These are phyloP conservation scores for Tolypocladium nubicola DNA, from an alignment of 2,329 filamentous ascomycete species.

Conservation along the genomic window DNA sequence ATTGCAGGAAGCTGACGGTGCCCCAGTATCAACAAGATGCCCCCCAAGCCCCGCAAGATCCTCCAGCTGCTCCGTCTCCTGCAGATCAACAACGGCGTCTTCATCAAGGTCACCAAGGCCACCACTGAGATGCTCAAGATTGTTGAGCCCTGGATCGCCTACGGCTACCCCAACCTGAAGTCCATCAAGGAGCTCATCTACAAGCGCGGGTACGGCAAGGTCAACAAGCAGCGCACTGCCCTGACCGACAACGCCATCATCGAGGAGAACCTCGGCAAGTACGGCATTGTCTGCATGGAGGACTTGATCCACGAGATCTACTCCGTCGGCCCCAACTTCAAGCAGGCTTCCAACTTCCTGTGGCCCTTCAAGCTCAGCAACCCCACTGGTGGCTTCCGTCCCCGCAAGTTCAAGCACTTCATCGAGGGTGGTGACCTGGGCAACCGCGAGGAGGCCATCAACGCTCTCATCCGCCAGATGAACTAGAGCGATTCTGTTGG, in stretches of 20 bases:
- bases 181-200: constrained; percentile 98
- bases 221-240: constrained; percentile 94
- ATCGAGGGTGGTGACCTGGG: constrained; percentile 97
- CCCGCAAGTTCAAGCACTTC: constrained; percentile 98
- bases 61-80: constrained; percentile 98
- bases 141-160: constrained; percentile 97
- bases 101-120: constrained; percentile 95
- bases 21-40: constrained; percentile 98
- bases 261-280: constrained; percentile 93
- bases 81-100: constrained; percentile 99
- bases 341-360: constrained; percentile 98
- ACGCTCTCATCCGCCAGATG: constrained; percentile 93
- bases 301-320: constrained; percentile 99
- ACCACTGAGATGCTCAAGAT: constrained; percentile 96
- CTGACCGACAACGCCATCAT: constrained; percentile 97
- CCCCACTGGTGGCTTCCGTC: constrained; percentile 91
- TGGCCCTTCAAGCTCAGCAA: constrained; percentile 99
- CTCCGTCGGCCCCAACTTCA: constrained; percentile 99
- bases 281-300: constrained; percentile 98
- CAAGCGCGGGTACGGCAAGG: constrained; percentile 99
- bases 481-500: constrained; percentile 51
- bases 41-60: constrained; percentile 99
- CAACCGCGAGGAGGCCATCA: constrained; percentile 98
- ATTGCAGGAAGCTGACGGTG: constrained; percentile 1
- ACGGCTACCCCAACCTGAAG: constrained; percentile 99